A percentile compares a stretch with the other conserved stretches of the same genome.
Evolutionary conservation across 345 rosid genomes (phyloP).

Genomic region (Toxicodendron radicans): DNA sequence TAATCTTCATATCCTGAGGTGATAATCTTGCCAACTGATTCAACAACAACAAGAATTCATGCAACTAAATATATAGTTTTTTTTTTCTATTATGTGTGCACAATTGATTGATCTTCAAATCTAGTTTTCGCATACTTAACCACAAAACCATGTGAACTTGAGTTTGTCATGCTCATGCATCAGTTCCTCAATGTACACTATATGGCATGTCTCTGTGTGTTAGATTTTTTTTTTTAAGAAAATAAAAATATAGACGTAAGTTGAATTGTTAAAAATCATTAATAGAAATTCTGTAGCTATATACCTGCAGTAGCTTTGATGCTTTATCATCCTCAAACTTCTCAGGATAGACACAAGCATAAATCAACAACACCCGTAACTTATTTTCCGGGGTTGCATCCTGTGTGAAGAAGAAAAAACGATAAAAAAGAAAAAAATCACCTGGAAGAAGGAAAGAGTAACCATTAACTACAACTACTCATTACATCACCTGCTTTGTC

Average conservation of each 20-base stretch:
- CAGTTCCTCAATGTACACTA: not conserved
- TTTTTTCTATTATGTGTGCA: not conserved
- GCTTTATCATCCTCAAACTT: conserved; percentile 95
- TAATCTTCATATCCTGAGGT: conserved; percentile 69
- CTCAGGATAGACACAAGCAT: conserved; percentile 81
- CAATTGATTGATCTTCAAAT: not conserved
- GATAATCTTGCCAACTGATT: conserved; percentile 81
- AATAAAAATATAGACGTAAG: not conserved
- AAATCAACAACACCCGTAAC: conserved; percentile 88
- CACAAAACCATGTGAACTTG: not conserved
- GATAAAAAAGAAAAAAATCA: not conserved
- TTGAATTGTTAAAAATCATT: not conserved
- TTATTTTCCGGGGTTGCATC: conserved; percentile 76
- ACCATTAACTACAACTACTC: not conserved
- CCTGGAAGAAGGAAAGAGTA: not conserved
- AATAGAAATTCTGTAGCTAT: conserved; percentile 20
- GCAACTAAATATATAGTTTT: not conserved
- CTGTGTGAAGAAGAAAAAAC: conserved; percentile 35
- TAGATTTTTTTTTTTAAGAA: not conserved
- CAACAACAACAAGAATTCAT: not conserved
- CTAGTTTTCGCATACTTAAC: not conserved
- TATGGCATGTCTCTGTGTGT: not conserved
- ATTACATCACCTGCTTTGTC: conserved; percentile 56
- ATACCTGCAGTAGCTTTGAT: conserved; percentile 86
- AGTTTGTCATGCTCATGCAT: not conserved